Conservation (phyloP, 495 filamentous ascomycete species). For the Penicillium atrosanguineum region DNA sequence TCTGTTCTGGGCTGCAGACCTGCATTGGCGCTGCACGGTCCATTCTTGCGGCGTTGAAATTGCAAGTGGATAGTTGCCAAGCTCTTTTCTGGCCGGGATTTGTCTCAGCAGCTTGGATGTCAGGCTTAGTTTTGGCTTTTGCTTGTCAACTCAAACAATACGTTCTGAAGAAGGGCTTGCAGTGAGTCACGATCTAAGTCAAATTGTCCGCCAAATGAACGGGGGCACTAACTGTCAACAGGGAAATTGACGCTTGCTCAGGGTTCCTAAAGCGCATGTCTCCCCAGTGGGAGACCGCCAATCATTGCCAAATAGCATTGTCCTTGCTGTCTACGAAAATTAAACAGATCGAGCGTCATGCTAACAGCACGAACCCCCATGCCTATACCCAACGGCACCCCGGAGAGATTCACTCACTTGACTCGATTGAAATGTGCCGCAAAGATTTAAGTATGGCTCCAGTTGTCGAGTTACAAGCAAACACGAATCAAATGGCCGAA, state of each 20-base stretch:
- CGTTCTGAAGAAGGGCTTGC: slow-evolving; percentile 30
- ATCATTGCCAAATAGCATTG: slow-evolving; percentile 35
- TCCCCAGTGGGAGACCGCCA: slow-evolving; percentile 41
- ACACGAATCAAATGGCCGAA: background rate
- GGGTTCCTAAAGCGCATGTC: slow-evolving; percentile 34
- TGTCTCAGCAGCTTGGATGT: slow-evolving; percentile 42
- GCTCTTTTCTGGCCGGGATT: slow-evolving; percentile 44
- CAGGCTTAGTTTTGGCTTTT: slow-evolving; percentile 39
- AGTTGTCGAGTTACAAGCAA: background rate
- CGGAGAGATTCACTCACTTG: background rate
- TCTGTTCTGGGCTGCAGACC: slow-evolving; percentile 39
- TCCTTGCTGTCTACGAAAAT: slow-evolving; percentile 29
- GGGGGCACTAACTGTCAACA: slow-evolving; percentile 11
- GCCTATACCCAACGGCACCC: slow-evolving; percentile 10
- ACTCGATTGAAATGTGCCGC: background rate
- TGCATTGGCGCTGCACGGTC: slow-evolving; percentile 39
- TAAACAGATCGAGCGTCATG: slow-evolving; percentile 9
- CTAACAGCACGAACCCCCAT: slow-evolving; percentile 3
- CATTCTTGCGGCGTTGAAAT: slow-evolving; percentile 33
- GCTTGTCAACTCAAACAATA: slow-evolving; percentile 43
- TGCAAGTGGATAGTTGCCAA: slow-evolving; percentile 29
- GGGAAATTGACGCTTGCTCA: slow-evolving; percentile 36
- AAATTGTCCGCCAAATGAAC: background rate
- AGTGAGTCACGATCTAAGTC: slow-evolving; percentile 23
- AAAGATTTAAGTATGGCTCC: background rate